Base-by-base conservation (phyloP, 2,329 filamentous ascomycete species). In the Beauveria medogensis region DNA sequence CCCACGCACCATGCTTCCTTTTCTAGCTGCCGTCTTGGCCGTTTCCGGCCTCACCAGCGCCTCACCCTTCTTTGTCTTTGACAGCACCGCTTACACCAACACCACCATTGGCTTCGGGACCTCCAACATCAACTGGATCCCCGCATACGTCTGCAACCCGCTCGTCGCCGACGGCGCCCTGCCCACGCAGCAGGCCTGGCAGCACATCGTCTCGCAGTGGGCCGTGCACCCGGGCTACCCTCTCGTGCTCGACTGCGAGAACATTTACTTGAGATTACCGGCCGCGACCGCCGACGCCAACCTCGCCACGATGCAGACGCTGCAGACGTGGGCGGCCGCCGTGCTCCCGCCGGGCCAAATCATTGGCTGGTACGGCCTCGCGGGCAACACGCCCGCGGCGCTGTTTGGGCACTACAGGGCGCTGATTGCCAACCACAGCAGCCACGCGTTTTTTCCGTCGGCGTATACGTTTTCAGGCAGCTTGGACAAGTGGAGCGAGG, bases 361-460 rank as follows among this genome's bases (percentile, higher is more conserved):
- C 55, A 62, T 62, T 9, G 60, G 60, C n/a, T 62, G 60, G 60
- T 62, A 59, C 34, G 55, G 55, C 22, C 55, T 62, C n/a, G 37
- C 55, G 10, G 60, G 55, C 37, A 59, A 59, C 28, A 62, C 60
- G 5, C 22, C 40, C 6, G 22, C 55, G 5, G n/a, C 34, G 10
- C 41, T 59, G 4, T 59, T 52, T n/a, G 46, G 48, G 10, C 48
- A 59, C 55, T 62, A 62, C 55, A 26, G 41, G 18, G 37, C 37
- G 5, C 47, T 62, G 8, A 62, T 62, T 34, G 55, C 60, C 44
- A 62, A 62, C 22, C 47, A 62, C 48, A 51, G 20, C 48, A 34
- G 26, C 18, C 48, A 62, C 20, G 61, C 56, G 18, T 60, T 62
- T 7, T 62, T 62, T 7, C 61, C 61, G 4, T 60, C 60, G 16